These are phyloP conservation scores for Takashimella tepidaria DNA, from an alignment of 1,284 basidiomycete genomes.

Conservation along the genomic window DNA sequence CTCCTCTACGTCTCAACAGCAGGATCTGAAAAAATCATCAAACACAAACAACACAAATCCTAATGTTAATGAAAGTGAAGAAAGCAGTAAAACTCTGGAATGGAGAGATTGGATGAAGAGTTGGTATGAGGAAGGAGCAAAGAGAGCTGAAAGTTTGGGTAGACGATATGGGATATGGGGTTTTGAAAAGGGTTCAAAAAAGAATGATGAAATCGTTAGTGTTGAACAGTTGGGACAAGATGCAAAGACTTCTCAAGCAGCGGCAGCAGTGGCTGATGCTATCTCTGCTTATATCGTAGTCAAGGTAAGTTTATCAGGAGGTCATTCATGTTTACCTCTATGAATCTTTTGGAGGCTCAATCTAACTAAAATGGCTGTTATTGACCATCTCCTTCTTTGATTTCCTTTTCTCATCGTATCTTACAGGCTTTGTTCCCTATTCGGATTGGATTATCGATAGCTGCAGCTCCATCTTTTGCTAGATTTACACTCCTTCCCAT, in stretches of 20 bases:
- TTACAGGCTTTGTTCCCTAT: conserved; percentile 67
- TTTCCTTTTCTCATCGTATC: conserved; percentile 4
- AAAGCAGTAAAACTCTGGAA: conserved; percentile 46
- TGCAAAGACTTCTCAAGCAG: conserved; percentile 16
- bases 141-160: conserved; percentile 66
- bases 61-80: neutral
- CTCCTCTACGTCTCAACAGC: neutral
- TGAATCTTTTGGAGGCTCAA: conserved; percentile 5
- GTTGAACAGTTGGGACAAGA: conserved; percentile 3
- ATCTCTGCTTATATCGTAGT: conserved; percentile 77
- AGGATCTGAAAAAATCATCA: neutral
- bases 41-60: neutral
- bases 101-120: conserved; percentile 39
- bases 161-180: conserved; percentile 76
- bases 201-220: neutral
- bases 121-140: conserved; percentile 71
- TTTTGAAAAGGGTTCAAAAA: conserved; percentile 54
- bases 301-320: conserved; percentile 56
- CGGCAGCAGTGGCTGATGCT: conserved; percentile 48
- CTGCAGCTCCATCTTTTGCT: conserved; percentile 69
- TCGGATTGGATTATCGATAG: conserved; percentile 68
- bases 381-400: neutral
- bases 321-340: neutral
- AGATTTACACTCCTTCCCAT: conserved; percentile 60
- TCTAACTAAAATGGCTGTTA: neutral